A percentile compares a stretch with the other conserved stretches of the same genome.
phyloP scores from a whole-genome alignment of 1,139 yeast genomes.

The Lodderomyces margitis region DNA sequence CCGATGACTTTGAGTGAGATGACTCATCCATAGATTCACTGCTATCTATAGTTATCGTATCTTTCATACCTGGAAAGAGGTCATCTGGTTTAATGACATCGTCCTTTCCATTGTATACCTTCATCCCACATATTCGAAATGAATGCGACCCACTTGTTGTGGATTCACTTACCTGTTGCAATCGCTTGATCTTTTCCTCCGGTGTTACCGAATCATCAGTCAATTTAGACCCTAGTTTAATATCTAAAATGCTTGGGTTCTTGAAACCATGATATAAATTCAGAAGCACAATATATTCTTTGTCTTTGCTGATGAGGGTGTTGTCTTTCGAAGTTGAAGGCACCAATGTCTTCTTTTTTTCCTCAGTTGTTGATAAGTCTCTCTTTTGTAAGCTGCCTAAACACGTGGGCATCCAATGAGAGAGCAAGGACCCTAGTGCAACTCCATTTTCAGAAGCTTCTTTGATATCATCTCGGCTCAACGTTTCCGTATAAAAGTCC shows the following conservation, averaged over 20 bases:
- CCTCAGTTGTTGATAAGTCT: conserved; percentile 6
- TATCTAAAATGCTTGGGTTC: conserved; percentile 74
- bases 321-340: not conserved
- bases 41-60: conserved; percentile 17
- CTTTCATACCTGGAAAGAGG: conserved; percentile 18
- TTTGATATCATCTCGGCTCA: conserved; percentile 10
- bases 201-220: conserved; percentile 60
- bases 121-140: conserved; percentile 89
- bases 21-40: conserved; percentile 20
- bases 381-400: conserved; percentile 42
- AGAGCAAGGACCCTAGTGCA: conserved; percentile 34
- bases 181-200: conserved; percentile 58
- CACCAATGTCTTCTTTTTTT: not conserved
- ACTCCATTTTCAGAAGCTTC: conserved; percentile 20
- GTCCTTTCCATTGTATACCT: conserved; percentile 34
- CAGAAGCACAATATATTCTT: conserved; percentile 61
- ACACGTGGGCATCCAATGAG: conserved; percentile 53
- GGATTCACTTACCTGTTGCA: conserved; percentile 57
- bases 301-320: conserved; percentile 1
- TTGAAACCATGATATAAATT: conserved; percentile 62
- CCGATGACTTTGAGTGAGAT: not conserved
- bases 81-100: conserved; percentile 8
- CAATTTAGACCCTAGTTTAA: conserved; percentile 72
- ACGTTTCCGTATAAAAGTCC: conserved; percentile 57
- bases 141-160: conserved; percentile 82